phyloP scores from a whole-genome alignment of 495 filamentous ascomycete genomes.

The Penicillium goetzii region DNA sequence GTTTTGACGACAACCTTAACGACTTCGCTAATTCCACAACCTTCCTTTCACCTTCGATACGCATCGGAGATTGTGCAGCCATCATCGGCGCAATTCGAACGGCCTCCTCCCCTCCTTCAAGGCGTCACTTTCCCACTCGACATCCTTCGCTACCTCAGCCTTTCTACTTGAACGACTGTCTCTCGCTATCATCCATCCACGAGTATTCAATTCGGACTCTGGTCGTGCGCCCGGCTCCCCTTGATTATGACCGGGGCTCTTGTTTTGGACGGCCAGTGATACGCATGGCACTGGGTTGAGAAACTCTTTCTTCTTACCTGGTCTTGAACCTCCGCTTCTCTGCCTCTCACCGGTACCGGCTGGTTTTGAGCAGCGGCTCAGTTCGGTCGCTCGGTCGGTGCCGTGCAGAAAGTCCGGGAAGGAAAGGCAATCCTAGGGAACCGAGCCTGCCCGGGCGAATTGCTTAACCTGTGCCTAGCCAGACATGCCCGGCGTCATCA shows the following conservation, averaged over 20 bases:
- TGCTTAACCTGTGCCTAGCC: not conserved
- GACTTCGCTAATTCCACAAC: not conserved
- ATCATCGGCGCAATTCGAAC: slow-evolving; percentile 9
- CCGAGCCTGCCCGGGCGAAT: slow-evolving; percentile 10
- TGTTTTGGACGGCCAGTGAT: slow-evolving; percentile 27
- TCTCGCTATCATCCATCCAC: not conserved
- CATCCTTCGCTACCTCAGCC: not conserved
- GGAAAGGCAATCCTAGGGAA: slow-evolving; percentile 31
- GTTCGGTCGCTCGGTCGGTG: slow-evolving; percentile 31
- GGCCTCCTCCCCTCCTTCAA: slow-evolving; percentile 1
- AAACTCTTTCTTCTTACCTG: slow-evolving; percentile 15
- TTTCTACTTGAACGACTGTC: not conserved
- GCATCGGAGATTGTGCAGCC: slow-evolving; percentile 7
- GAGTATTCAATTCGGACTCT: slow-evolving; percentile 5
- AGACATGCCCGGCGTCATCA: slow-evolving; percentile 55
- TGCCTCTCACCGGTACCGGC: slow-evolving; percentile 30
- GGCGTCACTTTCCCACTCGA: not conserved
- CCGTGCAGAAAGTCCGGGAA: slow-evolving; percentile 40
- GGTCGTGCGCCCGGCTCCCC: slow-evolving; percentile 16
- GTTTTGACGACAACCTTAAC: not conserved
- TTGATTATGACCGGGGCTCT: slow-evolving; percentile 35
- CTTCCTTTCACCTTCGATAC: not conserved
- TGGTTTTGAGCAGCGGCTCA: slow-evolving; percentile 25
- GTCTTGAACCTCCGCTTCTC: slow-evolving; percentile 32
- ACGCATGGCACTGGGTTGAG: slow-evolving; percentile 41